A percentile compares a stretch with the other conserved stretches of the same genome.
Evolutionary conservation across 768 basidiomycete genomes (phyloP).

Genomic region (Rhodocollybia butyracea): DNA sequence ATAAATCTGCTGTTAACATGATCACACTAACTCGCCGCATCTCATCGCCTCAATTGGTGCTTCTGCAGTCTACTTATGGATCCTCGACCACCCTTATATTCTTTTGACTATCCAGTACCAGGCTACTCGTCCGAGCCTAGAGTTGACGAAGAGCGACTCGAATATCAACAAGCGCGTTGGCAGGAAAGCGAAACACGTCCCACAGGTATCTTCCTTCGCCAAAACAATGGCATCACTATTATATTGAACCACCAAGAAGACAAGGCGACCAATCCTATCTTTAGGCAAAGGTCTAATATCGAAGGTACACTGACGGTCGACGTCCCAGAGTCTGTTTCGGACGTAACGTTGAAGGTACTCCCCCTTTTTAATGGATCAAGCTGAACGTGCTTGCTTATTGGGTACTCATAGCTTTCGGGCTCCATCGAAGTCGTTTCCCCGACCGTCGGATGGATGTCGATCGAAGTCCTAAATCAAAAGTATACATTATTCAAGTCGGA

Average conservation of each 20-base stretch:
- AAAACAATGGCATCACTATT: background rate
- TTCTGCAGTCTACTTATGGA: background rate
- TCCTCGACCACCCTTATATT: background rate
- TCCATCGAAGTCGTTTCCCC: background rate
- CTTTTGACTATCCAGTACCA: background rate
- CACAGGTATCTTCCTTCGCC: slow-evolving; percentile 2
- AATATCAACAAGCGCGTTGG: background rate
- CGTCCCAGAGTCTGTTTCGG: background rate
- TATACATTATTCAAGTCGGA: background rate
- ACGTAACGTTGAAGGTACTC: background rate
- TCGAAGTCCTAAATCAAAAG: background rate
- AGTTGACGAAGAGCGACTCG: background rate
- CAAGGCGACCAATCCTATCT: background rate
- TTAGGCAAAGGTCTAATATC: background rate
- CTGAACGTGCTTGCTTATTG: background rate
- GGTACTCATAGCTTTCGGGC: background rate
- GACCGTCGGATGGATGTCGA: background rate
- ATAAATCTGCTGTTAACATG: too few relatives aligned
- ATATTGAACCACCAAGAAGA: slow-evolving; percentile 6
- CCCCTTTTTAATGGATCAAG: too few relatives aligned
- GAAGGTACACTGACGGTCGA: slow-evolving; percentile 2
- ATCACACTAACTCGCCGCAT: too few relatives aligned
- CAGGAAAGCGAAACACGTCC: background rate
- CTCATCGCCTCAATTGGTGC: too few relatives aligned
- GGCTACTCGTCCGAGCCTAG: slow-evolving; percentile 4